A percentile compares a stretch with the other conserved stretches of the same genome.
phyloP scores from a whole-genome alignment of 768 basidiomycete species.

The Tylopilus rubrobrunneus region DNA sequence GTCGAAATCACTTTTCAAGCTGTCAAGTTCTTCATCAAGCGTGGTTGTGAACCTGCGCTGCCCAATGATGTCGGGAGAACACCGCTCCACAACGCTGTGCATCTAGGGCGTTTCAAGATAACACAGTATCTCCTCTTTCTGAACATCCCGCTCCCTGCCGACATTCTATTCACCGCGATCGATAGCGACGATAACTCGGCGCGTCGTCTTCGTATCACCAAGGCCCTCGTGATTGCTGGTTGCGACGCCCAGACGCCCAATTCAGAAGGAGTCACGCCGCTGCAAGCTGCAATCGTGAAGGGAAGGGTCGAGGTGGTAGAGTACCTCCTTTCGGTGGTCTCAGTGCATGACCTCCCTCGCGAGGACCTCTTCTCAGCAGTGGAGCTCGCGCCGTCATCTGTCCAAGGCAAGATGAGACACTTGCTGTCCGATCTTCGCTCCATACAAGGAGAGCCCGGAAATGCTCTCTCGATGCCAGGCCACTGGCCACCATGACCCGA shows the following conservation, averaged over 20 bases:
- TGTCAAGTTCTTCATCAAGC: not conserved
- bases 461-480: too few relatives aligned
- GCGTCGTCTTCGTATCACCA: not conserved
- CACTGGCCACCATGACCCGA: too few relatives aligned
- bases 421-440: too few relatives aligned
- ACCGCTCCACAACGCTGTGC: not conserved
- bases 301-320: not conserved
- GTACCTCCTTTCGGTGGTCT: not conserved
- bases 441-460: too few relatives aligned
- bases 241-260: not conserved
- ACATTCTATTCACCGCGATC: constrained; percentile 1
- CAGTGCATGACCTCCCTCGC: not conserved
- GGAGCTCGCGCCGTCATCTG: too few relatives aligned
- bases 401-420: too few relatives aligned
- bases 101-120: not conserved
- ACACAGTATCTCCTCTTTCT: not conserved
- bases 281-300: not conserved
- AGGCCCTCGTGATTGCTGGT: not conserved
- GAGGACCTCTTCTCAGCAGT: not conserved
- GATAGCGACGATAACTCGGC: not conserved
- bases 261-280: not conserved
- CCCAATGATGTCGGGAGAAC: not conserved
- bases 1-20: not conserved
- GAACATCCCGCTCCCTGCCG: not conserved
- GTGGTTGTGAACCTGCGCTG: not conserved